Evolutionary conservation across 2,329 filamentous ascomycete genomes (phyloP), one percentile per base, ranked within the genome.

Genomic region (Arthrobotrys conoides): DNA sequence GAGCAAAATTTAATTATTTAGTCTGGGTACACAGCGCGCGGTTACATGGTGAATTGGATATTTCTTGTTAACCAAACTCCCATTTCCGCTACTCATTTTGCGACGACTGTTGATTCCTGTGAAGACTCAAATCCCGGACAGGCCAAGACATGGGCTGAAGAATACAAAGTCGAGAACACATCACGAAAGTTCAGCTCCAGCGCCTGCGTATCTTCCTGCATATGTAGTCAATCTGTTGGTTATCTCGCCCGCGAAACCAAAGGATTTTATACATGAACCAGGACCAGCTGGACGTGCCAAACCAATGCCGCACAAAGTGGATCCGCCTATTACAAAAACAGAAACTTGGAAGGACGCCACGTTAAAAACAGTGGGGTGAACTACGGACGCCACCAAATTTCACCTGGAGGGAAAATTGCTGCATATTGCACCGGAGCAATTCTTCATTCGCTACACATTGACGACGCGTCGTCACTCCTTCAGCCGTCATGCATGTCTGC

Each of bases 321-420:
- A 16, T 41, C 38, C 38, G n/a, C n/a, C 12, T 12, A n/a, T 41
- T 16, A n/a, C 38, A 41, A n/a, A 41, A 41, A 16, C 38, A 41
- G 38, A n/a, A 41, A 16, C 38, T 16, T 5, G 5, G 12, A 41
- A 16, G 5, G 20, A 46, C 44, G 44, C 44, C 44, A 46, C 44
- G 44, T 46, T 16, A 18, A 20, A 36, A 46, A 20, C 16, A 9
- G 44, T 46, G 44, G 41, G 41, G 14, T 14, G 4, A 6, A 2
- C 16, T 46, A 18, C 41, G 41, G 18, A 46, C 44, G 44, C 44
- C 44, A 46, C 44, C 44, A 46, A 46, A 46, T 46, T 46, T 46
- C 2, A 46, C 9, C 44, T 5, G 18, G 5, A 16, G 6, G 38
- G 38, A n/a, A 38, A 38, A 38, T 18, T 12, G 27, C 41, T 46